Conservation (phyloP, 495 filamentous ascomycete genomes). For the Trichoderma reesei region DNA sequence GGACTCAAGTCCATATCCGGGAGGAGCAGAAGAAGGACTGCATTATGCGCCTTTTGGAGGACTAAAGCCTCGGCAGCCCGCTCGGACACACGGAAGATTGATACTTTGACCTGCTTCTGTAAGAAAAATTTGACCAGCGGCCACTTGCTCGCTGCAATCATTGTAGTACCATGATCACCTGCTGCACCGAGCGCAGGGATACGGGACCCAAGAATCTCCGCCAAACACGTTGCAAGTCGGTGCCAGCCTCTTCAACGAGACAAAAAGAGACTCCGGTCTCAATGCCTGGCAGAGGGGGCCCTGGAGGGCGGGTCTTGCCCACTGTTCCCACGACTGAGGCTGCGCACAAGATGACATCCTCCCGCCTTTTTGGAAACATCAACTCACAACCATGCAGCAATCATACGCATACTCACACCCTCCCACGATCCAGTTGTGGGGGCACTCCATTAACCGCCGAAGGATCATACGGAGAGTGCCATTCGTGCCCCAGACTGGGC, state of each 20-base stretch:
- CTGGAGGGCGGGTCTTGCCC: not conserved
- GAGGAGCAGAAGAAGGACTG: not conserved
- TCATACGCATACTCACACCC: constrained; percentile 6
- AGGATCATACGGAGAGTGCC: not conserved
- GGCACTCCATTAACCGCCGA: not conserved
- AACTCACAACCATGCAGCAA: not conserved
- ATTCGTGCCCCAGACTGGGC: not conserved
- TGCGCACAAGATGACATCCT: not conserved
- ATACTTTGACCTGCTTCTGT: not conserved
- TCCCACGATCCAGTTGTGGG: not conserved
- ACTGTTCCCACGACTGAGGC: not conserved
- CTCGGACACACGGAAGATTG: too few relatives aligned
- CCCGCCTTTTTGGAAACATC: not conserved
- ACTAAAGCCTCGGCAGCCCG: not conserved
- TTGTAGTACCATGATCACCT: not conserved
- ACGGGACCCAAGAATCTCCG: not conserved
- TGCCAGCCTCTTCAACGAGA: not conserved
- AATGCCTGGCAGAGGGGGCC: not conserved
- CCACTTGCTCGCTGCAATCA: not conserved
- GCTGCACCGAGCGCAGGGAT: not conserved
- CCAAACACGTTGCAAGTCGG: not conserved
- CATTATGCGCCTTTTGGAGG: not conserved
- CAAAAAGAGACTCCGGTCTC: not conserved
- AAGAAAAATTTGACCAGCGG: not conserved
- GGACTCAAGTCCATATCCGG: not conserved